These are phyloP conservation scores for Trypanosoma platydactyli DNA, from an alignment of 208 protist species.

Conservation along the genomic window DNA sequence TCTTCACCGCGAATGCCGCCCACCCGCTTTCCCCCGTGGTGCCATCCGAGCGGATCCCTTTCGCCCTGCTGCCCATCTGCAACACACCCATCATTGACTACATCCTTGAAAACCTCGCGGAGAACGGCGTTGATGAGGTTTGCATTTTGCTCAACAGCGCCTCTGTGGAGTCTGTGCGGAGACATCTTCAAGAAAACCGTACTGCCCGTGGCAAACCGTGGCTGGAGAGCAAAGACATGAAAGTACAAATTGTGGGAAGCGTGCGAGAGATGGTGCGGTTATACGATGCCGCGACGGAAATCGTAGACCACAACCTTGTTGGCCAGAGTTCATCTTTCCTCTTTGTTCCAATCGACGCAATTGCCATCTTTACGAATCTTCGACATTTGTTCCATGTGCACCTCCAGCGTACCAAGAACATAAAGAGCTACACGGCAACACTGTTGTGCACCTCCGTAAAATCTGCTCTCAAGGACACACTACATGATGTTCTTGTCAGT, in stretches of 20 bases:
- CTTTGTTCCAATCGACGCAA: conserved; percentile 71
- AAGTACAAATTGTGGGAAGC: conserved; percentile 65
- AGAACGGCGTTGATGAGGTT: conserved; percentile 73
- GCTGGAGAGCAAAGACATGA: conserved; percentile 65
- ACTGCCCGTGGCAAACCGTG: conserved; percentile 66
- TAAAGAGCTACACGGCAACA: conserved; percentile 79
- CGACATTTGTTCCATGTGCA: conserved; percentile 58
- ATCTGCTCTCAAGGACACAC: conserved; percentile 43
- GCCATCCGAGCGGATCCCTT: conserved; percentile 54
- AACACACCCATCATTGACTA: conserved; percentile 90
- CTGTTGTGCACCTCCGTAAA: conserved; percentile 71
- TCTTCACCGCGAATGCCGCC: conserved; percentile 25
- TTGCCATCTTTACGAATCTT: conserved; percentile 68
- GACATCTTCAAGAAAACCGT: conserved; percentile 55
- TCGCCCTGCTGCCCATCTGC: conserved; percentile 80
- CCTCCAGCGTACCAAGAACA: conserved; percentile 51
- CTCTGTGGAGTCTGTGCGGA: conserved; percentile 43
- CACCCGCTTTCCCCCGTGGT: conserved; percentile 66
- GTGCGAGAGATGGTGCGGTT: conserved; percentile 47
- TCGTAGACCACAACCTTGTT: conserved; percentile 77
- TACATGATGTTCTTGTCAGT: conserved; percentile 66
- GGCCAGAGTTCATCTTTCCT: conserved; percentile 74
- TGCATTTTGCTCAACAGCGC: conserved; percentile 61
- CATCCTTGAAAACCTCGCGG: conserved; percentile 78
- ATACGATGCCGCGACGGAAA: conserved; percentile 56